Base-by-base conservation (phyloP, 2,329 filamentous ascomycete species). In the Fusarium hainanense region DNA sequence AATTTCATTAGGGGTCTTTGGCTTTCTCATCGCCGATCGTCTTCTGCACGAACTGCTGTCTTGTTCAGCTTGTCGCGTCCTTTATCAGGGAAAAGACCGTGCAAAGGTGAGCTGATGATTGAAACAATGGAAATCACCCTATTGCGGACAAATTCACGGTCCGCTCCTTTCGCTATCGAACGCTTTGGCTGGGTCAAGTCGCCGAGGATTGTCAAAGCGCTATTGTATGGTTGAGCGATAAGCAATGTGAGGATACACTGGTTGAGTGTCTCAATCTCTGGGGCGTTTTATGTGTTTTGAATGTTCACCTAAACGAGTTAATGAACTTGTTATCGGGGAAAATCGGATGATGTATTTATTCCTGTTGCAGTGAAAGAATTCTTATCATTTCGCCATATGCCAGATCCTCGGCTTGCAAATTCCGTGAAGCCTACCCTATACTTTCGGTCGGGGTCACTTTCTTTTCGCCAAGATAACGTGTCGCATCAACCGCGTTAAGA, bases 251-350 rank as follows among this genome's bases (percentile, higher is more conserved):
- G 3, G 10, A 11, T 11, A 27, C 27, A 27, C 16, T 8, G 9
- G 8, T 18, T 5, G 16, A 11, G 10, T 11, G 32, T 18, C 9
- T 37, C 1, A 37, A 18, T 37, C 4, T 6, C 1, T n/a, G 32
- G 18, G 32, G 3, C 16, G 9, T 37, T 37, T 11, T 37, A 10
- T 10, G 6, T 37, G 9, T 10, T 11, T n/a, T 11, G 16, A n/a
- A 6, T 2, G 3, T 10, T 37, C 16, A 37, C 9, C 6, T 37
- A 5, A n/a, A n/a, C 4, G 6, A 11, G 0, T 3, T 4, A n/a
- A 12, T 11, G 18, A 4, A n/a, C 10, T 32, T 14, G 2, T 2
- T 30, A 14, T 4, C 11, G 27, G 10, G 27, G 3, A 27, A 27
- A 27, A 27, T 27, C 10, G 10, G 10, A 11, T 9, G 10, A 27